Evolutionary conservation across 495 filamentous ascomycete species (phyloP).

Genomic region (Penicillium fimorum): DNA sequence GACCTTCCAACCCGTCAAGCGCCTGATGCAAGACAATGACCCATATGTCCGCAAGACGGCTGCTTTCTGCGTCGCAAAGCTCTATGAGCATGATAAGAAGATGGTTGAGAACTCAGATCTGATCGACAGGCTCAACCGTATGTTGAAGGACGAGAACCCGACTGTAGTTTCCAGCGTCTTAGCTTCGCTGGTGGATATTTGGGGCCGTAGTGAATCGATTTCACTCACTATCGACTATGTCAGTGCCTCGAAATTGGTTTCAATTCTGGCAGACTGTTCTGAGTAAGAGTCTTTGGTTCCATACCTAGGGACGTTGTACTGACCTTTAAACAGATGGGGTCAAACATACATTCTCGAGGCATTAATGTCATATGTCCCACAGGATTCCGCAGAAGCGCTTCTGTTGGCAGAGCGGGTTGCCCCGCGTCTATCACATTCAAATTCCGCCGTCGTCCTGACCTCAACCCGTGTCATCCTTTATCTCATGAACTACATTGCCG

Average conservation of each 20-base stretch:
- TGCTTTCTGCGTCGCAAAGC: constrained; percentile 92
- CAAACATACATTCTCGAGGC: constrained; percentile 99
- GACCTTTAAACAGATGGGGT: constrained; percentile 73
- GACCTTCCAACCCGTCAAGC: constrained; percentile 79
- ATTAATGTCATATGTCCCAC: constrained; percentile 96
- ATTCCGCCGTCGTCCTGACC: constrained; percentile 94
- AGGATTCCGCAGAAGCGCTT: constrained; percentile 81
- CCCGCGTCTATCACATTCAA: constrained; percentile 90
- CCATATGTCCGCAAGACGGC: constrained; percentile 98
- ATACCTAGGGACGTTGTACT: constrained; percentile 14
- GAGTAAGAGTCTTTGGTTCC: constrained; percentile 60
- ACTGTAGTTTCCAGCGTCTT: constrained; percentile 95
- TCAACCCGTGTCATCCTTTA: constrained; percentile 95
- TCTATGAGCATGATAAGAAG: constrained; percentile 92
- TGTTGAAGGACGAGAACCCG: constrained; percentile 93
- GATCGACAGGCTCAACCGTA: constrained; percentile 85
- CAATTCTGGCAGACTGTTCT: constrained; percentile 93
- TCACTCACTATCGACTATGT: constrained; percentile 97
- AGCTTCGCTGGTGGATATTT: constrained; percentile 93
- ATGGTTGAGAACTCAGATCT: constrained; percentile 88
- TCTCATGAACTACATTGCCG: constrained; percentile 97
- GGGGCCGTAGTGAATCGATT: constrained; percentile 95
- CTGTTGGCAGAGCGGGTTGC: constrained; percentile 91
- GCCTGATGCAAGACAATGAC: constrained; percentile 80
- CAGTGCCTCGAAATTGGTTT: constrained; percentile 96